Conservation (phyloP, 2,329 filamentous ascomycete species). For the Zymoseptoria pseudotritici region DNA sequence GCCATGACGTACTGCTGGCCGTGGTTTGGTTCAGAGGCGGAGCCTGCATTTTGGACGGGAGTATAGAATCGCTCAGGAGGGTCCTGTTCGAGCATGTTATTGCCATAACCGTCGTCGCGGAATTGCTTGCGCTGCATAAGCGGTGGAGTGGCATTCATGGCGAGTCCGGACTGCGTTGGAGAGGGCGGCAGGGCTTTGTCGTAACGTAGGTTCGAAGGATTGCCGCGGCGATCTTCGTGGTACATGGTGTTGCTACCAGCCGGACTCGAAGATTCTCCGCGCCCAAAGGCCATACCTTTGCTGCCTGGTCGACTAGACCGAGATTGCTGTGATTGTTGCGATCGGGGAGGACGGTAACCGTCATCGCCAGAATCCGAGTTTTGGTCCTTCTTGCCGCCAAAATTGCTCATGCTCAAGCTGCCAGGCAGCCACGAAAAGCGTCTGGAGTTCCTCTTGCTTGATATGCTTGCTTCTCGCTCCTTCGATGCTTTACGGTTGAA, state of each 20-base stretch:
- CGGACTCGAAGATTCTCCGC: conserved; percentile 36
- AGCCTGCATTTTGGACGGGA: conserved; percentile 18
- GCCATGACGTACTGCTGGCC: conserved; percentile 27
- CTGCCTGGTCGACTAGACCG: conserved; percentile 28
- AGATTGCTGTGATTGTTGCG: conserved; percentile 18
- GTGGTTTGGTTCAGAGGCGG: conserved; percentile 7
- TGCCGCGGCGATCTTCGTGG: conserved; percentile 33
- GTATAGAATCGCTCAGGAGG: conserved; percentile 28
- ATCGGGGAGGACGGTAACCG: conserved; percentile 26
- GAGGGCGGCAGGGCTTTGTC: conserved; percentile 25
- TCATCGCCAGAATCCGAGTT: conserved; percentile 29
- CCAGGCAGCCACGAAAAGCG: conserved; percentile 46
- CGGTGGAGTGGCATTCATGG: conserved; percentile 9
- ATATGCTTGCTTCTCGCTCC: conserved; percentile 24
- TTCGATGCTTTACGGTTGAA: conserved; percentile 43
- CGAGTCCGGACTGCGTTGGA: conserved; percentile 8
- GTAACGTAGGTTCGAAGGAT: conserved; percentile 13
- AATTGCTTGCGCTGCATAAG: conserved; percentile 24
- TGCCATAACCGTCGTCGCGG: conserved; percentile 27
- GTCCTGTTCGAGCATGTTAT: conserved; percentile 18
- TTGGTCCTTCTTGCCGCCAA: conserved; percentile 30
- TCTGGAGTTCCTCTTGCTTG: conserved; percentile 34
- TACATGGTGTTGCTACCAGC: conserved; percentile 38
- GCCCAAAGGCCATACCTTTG: conserved; percentile 38
- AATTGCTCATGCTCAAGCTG: conserved; percentile 41